Evolutionary conservation across 768 basidiomycete species (phyloP), one percentile per base, ranked within the genome.

Genomic region (Pleurotus salmoneostramineus): DNA sequence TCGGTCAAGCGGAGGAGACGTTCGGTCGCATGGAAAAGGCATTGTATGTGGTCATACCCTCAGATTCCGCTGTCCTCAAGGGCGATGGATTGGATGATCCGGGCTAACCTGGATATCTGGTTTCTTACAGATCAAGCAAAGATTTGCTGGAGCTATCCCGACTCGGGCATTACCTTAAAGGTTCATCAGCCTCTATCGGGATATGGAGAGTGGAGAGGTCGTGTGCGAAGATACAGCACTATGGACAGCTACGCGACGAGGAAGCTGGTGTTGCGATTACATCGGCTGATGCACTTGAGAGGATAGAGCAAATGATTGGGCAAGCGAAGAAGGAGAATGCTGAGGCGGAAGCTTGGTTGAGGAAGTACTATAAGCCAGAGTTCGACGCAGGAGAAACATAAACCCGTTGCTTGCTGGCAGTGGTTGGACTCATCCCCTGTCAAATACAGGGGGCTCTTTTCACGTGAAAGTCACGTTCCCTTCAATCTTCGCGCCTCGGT

Each of bases 121-220:
- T 56, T 15, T 50, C 21, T 27, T 27, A 27, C 69, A 93, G 91
- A 60, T 64, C 65, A 40, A 69, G 65, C 21, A 80, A 85, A 61
- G 81, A 95, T 62, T 81, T 96, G 7, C 62, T 65, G 7, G 68
- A 81, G 56, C 83, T 99, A 14, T 88, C 91, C 2, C 72, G 76
- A 14, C 79, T 89, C 7, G 97, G 95, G 0, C 96, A 99, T 73
- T 99, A 92, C 74, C 85, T 98, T 68, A 99, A 98, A 72, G 96
- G 96, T 48, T 98, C 95, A 2, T 96, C 95, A 10, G 95, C 95
- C 32, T 93, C 95, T 2, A 81, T 99, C 46, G 96, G 97, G 31
- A 83, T 95, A 33, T 73, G 74, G 58, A 83, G 83, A 61, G 95
- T 99, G 54, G 89, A 93, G 69, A 80, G 74, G 12, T 86, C 88